These are phyloP conservation scores for Curvularia spicifera DNA, from an alignment of 2,329 filamentous ascomycete species.

Conservation along the genomic window DNA sequence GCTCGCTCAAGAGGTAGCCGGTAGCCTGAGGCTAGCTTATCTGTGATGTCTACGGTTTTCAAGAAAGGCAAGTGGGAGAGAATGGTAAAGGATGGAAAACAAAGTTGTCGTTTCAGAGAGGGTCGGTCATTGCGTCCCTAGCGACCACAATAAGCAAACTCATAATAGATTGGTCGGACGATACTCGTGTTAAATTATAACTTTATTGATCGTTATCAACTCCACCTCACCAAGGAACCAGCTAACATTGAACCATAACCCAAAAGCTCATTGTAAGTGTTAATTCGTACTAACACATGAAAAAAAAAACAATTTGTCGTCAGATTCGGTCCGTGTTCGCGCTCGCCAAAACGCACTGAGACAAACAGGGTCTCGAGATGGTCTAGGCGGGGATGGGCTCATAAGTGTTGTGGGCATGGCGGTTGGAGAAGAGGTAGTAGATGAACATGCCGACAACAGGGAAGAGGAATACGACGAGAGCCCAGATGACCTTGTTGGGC, in stretches of 20 bases:
- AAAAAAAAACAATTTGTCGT: background rate
- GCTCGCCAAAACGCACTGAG: no score
- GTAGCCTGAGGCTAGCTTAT: background rate
- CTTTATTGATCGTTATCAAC: background rate
- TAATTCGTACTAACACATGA: background rate
- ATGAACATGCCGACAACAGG: conserved; percentile 66
- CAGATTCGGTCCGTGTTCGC: background rate
- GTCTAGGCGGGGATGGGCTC: conserved; percentile 54
- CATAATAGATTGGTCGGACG: background rate
- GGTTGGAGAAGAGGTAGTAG: conserved; percentile 70
- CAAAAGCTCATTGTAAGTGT: background rate
- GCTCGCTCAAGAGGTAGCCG: no score
- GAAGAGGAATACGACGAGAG: conserved; percentile 68
- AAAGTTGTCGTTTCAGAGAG: background rate
- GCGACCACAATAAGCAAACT: background rate
- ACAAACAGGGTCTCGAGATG: background rate
- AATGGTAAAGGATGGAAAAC: background rate
- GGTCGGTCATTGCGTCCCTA: background rate
- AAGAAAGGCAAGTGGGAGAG: background rate
- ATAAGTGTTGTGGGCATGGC: conserved; percentile 63
- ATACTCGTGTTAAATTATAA: background rate
- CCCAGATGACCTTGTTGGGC: conserved; percentile 67
- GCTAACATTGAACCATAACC: background rate
- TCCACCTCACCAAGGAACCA: background rate
- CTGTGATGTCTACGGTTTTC: no score